Evolutionary conservation across 305 asterid species (phyloP).

Genomic region (Solanum hybrid): DNA sequence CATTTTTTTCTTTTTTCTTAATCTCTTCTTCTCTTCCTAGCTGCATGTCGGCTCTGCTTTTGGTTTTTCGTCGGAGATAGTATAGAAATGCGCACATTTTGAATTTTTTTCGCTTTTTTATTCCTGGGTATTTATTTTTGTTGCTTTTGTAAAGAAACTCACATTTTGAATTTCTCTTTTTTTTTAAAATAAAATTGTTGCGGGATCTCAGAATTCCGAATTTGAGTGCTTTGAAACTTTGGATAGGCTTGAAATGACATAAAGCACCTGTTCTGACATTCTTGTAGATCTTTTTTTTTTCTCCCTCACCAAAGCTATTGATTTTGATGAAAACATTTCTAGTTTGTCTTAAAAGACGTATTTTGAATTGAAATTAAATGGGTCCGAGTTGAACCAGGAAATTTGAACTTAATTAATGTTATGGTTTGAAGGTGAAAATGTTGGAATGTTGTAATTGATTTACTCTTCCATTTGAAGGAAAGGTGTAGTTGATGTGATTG

Average conservation of each 20-base stretch:
- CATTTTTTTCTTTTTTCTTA: not conserved
- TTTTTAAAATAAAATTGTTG: no score
- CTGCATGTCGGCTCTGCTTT: not conserved
- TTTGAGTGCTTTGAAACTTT: not conserved
- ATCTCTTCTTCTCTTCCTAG: not conserved
- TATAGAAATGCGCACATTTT: not conserved
- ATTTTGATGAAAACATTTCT: not conserved
- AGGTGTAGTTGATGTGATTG: conserved; percentile 6
- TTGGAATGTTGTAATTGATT: not conserved
- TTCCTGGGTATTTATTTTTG: not conserved
- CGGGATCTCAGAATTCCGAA: not conserved
- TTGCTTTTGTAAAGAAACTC: not conserved
- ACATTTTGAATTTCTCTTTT: not conserved
- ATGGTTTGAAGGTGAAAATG: not conserved
- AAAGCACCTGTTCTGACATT: not conserved
- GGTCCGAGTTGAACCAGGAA: not conserved
- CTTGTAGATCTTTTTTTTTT: not conserved
- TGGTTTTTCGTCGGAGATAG: not conserved
- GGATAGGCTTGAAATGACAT: not conserved
- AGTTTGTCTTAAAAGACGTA: not conserved
- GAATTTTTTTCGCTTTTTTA: not conserved
- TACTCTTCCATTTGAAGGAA: conserved; percentile 5
- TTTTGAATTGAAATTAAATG: not conserved
- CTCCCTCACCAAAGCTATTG: not conserved
- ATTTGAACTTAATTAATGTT: not conserved